phyloP scores from a whole-genome alignment of 495 filamentous ascomycete species.

The Beverwykella pulmonaria region DNA sequence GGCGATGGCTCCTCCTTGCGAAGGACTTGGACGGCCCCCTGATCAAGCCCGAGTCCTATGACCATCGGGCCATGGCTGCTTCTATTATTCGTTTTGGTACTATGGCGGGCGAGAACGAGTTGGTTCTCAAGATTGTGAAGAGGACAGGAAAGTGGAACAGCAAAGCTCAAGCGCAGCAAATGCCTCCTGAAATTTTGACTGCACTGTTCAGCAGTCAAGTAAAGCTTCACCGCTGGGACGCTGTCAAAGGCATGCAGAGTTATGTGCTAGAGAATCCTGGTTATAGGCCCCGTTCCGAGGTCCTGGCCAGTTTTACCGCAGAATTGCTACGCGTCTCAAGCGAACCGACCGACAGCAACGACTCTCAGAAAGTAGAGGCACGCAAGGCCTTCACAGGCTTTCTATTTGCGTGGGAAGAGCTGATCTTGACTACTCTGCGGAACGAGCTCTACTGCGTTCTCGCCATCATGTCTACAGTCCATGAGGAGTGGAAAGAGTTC shows the following conservation, averaged over 20 bases:
- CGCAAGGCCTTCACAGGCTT: constrained; percentile 17
- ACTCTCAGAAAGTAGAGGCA: constrained; percentile 6
- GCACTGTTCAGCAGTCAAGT: constrained; percentile 57
- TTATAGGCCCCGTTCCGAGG: constrained; percentile 25
- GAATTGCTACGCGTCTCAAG: constrained; percentile 29
- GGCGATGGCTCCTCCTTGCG: constrained; percentile 59
- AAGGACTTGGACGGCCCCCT: constrained; percentile 60
- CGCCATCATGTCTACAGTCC: constrained; percentile 23
- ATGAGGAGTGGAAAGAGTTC: constrained; percentile 18
- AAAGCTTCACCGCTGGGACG: constrained; percentile 51
- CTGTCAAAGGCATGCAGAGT: constrained; percentile 50
- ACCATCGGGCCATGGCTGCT: constrained; percentile 54
- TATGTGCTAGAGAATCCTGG: constrained; percentile 45
- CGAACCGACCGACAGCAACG: neutral
- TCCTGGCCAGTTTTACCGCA: constrained; percentile 38
- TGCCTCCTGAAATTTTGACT: constrained; percentile 50
- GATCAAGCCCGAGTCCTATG: constrained; percentile 54
- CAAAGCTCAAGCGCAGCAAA: constrained; percentile 1
- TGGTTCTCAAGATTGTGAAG: constrained; percentile 52
- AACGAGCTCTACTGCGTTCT: constrained; percentile 31
- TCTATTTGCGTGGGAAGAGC: constrained; percentile 28
- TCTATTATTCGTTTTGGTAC: constrained; percentile 61
- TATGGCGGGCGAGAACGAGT: constrained; percentile 52
- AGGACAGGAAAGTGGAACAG: constrained; percentile 7
- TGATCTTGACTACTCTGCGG: constrained; percentile 8